Percentiles rank a stretch among this genome's conserved stretches.
Conservation (phyloP, 345 rosid species). For the Eucalyptus tenuipes region DNA sequence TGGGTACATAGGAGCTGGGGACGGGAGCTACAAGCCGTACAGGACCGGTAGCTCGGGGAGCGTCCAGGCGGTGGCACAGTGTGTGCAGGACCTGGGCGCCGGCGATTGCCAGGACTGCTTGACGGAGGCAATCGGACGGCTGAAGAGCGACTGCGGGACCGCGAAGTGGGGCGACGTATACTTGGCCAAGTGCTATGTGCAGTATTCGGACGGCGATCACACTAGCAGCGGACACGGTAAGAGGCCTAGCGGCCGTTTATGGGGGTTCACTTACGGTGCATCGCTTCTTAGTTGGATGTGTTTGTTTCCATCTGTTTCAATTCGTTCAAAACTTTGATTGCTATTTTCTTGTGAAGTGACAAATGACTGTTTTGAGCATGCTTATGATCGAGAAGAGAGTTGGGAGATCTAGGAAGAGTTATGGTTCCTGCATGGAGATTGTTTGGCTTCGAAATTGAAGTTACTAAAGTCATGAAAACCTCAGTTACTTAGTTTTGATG, state of each 20-base stretch:
- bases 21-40: constrained; percentile 14
- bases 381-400: background rate
- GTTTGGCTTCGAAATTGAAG: background rate
- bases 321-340: background rate
- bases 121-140: constrained; percentile 58
- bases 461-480: background rate
- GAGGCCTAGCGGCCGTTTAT: background rate
- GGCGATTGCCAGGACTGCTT: constrained; percentile 79
- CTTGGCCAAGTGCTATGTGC: constrained; percentile 83
- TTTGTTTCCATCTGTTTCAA: background rate
- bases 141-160: constrained; percentile 46
- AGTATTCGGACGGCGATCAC: constrained; percentile 32
- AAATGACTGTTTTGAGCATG: background rate
- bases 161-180: constrained; percentile 67
- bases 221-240: constrained; percentile 13
- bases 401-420: background rate
- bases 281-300: background rate
- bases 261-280: background rate
- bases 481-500: background rate
- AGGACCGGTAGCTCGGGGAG: constrained; percentile 44
- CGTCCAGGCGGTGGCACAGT: constrained; percentile 56
- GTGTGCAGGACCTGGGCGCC: constrained; percentile 64
- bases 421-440: background rate
- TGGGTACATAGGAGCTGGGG: constrained; percentile 33
- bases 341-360: background rate